Evolutionary conservation across 164 flowering plant species (phyloP), one percentile per base, ranked within the genome.

Genomic region (Malania oleifera): DNA sequence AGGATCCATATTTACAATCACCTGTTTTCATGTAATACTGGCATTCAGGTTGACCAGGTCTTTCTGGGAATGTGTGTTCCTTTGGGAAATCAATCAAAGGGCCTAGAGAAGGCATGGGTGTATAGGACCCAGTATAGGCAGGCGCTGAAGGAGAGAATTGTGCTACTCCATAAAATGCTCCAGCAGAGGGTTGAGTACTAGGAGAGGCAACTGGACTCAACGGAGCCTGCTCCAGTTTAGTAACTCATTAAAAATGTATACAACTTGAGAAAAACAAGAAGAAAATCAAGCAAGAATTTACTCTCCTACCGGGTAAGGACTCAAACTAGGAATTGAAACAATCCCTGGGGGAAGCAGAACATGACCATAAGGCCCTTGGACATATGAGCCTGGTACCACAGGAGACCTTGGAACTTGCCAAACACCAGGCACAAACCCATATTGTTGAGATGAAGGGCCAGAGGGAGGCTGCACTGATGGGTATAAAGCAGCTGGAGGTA

Each of bases 21-120:
- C 99, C 97, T 1, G 95, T 91, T 71, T 68, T 95, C 85, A 88
- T 68, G 75, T 81, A 95, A 68, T 82, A 78, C 62, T 78, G 89
- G 59, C 97, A 91, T 69, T 95, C 96, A 61, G 86, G 91, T 70
- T 85, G 84, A 19, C 93, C 97, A 25, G 95, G 97, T 69, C 97
- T 80, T 63, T 95, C 91, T 0, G 99, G 97, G 67, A 76, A 88
- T 48, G 62, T n/a, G 9, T 59, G 74, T 58, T 84, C 96, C 76
- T 72, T 87, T 61, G 78, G 91, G 53, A 44, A 66, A 56, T 73
- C 73, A 72, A 77, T 76, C 54, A 87, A 77, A 73, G 82, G 72
- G 24, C 75, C 85, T 59, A 63, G 41, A 57, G 78, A 61, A 48
- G 82, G 78, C 47, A 67, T 6, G 24, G 80, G 48, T 40, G 69